Conservation (phyloP, 2,329 filamentous ascomycete genomes). For the Endocalyx cinctus region DNA sequence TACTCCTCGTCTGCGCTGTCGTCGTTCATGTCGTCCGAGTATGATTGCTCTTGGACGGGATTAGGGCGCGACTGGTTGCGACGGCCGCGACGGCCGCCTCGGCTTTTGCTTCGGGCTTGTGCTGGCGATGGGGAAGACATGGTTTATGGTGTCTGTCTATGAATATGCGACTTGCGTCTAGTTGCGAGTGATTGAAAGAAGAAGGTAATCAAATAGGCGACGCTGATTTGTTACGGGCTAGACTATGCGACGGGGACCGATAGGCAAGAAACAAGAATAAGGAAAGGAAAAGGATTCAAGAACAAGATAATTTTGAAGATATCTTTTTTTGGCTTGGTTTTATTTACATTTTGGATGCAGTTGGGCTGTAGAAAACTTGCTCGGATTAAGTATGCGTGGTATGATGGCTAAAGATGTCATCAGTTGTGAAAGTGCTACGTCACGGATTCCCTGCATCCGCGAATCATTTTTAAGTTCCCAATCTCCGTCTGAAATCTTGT, state of each 20-base stretch:
- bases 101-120: constrained; percentile 16
- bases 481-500: too few species aligned
- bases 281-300: not conserved
- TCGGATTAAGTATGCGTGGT: too few species aligned
- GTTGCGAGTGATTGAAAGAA: not conserved
- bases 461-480: too few species aligned
- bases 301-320: too few species aligned
- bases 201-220: not conserved
- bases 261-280: not conserved
- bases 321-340: too few species aligned
- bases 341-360: too few species aligned
- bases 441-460: too few species aligned
- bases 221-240: not conserved
- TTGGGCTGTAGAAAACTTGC: too few species aligned
- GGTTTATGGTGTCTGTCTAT: not conserved
- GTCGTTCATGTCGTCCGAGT: constrained; percentile 15
- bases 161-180: constrained; percentile 1
- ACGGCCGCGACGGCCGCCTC: constrained; percentile 21
- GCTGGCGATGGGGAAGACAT: constrained; percentile 24
- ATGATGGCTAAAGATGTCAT: too few species aligned
- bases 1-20: constrained; percentile 21
- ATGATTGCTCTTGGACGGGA: constrained; percentile 14
- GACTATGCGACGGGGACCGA: not conserved
- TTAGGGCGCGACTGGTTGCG: constrained; percentile 20
- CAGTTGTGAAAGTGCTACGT: too few species aligned